phyloP scores from a whole-genome alignment of 2,329 filamentous ascomycete species.

The Blastomyces percursus region DNA sequence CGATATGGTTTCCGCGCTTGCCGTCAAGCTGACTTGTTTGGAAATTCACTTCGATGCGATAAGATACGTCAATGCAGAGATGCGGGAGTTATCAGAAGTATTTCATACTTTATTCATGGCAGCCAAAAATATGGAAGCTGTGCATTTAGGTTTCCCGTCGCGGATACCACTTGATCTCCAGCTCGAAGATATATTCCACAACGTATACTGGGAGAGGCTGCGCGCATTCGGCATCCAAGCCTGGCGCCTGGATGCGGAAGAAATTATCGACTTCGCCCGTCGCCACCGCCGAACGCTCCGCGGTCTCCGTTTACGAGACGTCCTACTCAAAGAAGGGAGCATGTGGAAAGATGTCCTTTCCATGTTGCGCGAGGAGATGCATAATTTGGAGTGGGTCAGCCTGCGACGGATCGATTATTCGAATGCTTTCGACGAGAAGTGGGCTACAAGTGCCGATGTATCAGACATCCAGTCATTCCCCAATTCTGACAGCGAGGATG shows the following conservation, averaged over 20 bases:
- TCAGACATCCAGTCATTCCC: conserved; percentile 14
- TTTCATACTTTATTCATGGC: conserved; percentile 49
- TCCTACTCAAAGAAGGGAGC: conserved; percentile 50
- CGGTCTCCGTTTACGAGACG: conserved; percentile 48
- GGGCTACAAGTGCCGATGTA: conserved; percentile 17
- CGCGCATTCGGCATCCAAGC: conserved; percentile 54
- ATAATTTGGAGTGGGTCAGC: conserved; percentile 50
- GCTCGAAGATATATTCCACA: conserved; percentile 52
- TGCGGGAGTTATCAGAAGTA: conserved; percentile 46
- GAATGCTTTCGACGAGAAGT: conserved; percentile 40
- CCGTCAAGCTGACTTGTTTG: conserved; percentile 48
- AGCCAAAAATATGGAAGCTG: conserved; percentile 49
- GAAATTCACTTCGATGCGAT: conserved; percentile 54
- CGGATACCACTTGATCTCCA: conserved; percentile 46
- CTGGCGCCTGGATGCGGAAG: conserved; percentile 50
- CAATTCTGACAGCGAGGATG: conserved; percentile 14
- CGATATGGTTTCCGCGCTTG: conserved; percentile 41
- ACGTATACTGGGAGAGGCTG: conserved; percentile 50
- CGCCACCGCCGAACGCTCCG: conserved; percentile 47
- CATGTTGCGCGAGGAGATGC: conserved; percentile 47
- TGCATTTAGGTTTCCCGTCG: conserved; percentile 55
- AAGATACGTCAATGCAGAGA: conserved; percentile 45
- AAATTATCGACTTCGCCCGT: conserved; percentile 48
- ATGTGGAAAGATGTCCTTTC: conserved; percentile 51
- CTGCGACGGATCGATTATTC: conserved; percentile 52